phyloP scores from a whole-genome alignment of 1,284 basidiomycete genomes.

The Moesziomyces globuligerus region DNA sequence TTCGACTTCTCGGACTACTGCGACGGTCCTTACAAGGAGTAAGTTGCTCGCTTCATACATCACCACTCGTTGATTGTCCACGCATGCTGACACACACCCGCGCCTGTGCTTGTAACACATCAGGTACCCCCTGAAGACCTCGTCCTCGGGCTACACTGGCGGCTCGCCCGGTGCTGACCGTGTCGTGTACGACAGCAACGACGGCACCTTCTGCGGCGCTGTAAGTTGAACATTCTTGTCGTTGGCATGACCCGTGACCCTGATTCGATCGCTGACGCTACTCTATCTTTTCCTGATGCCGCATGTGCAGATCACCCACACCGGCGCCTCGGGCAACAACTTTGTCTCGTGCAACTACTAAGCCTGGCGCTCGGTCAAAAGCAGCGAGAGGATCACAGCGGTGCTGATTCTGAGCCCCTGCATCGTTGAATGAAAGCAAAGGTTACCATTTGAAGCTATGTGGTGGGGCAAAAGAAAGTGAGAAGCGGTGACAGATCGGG shows the following conservation, averaged over 20 bases:
- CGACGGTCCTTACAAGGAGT: conserved; percentile 38
- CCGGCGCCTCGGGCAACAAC: conserved; percentile 52
- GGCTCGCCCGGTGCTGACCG: conserved; percentile 58
- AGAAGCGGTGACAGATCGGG: too few species aligned
- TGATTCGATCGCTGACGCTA: background rate
- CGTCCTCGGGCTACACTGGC: conserved; percentile 34
- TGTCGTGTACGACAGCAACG: conserved; percentile 41
- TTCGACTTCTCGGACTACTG: conserved; percentile 57
- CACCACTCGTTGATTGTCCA: conserved; percentile 1
- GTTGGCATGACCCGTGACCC: background rate
- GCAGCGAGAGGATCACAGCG: too few species aligned
- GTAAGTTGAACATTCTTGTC: conserved; percentile 11
- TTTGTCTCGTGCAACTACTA: conserved; percentile 53
- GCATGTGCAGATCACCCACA: conserved; percentile 46
- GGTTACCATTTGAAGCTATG: too few species aligned
- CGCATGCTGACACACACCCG: background rate
- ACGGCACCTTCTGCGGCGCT: conserved; percentile 48
- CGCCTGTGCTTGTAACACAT: background rate
- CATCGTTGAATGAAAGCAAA: too few species aligned
- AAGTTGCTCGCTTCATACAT: background rate
- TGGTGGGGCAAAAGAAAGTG: too few species aligned
- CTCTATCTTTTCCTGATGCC: background rate
- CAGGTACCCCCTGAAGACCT: conserved; percentile 18
- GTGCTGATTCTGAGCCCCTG: too few species aligned
- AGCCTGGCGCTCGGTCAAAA: conserved; percentile 1